Percentiles rank a stretch among this genome's conserved stretches.
Conservation (phyloP, 1,284 basidiomycete species). For the Austroboletus rostrupii region DNA sequence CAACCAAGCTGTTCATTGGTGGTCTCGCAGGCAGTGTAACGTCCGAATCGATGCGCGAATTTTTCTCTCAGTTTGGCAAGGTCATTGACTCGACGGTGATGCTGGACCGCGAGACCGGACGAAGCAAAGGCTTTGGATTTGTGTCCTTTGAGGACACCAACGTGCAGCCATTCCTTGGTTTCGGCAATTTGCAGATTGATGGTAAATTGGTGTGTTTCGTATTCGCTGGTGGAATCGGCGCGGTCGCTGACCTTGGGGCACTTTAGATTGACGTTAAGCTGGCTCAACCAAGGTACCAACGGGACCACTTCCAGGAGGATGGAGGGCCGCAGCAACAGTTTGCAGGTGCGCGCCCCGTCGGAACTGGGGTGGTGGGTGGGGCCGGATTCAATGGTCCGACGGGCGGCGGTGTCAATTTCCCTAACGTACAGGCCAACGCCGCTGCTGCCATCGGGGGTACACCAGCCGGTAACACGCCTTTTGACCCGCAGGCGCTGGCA, state of each 20-base stretch:
- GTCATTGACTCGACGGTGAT: conserved; percentile 98
- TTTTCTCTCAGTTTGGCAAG: conserved; percentile 87
- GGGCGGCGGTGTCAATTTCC: conserved; percentile 25
- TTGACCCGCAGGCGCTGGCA: conserved; percentile 79
- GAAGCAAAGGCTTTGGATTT: conserved; percentile 98
- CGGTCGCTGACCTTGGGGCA: conserved; percentile 8
- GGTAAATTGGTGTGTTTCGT: conserved; percentile 73
- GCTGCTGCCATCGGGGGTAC: conserved; percentile 19
- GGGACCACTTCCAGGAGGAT: conserved; percentile 50
- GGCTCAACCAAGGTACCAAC: conserved; percentile 82
- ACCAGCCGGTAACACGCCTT: conserved; percentile 50
- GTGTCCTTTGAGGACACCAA: conserved; percentile 91
- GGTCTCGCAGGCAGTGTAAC: conserved; percentile 90
- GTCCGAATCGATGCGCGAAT: conserved; percentile 88
- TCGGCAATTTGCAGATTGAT: conserved; percentile 84
- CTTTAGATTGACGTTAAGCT: conserved; percentile 90
- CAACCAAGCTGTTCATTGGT: conserved; percentile 93
- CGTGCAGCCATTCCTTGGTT: conserved; percentile 81
- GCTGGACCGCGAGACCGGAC: conserved; percentile 94
- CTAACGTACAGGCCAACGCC: conserved; percentile 21
- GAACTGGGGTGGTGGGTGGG: conserved; percentile 18
- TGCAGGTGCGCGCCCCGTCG: conserved; percentile 5
- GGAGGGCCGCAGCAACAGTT: conserved; percentile 37
- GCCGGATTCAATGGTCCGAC: conserved; percentile 20
- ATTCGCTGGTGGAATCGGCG: background rate